Evolutionary conservation across 2,329 filamentous ascomycete species (phyloP), one percentile per base, ranked within the genome.

Genomic region (Alternaria sp.): DNA sequence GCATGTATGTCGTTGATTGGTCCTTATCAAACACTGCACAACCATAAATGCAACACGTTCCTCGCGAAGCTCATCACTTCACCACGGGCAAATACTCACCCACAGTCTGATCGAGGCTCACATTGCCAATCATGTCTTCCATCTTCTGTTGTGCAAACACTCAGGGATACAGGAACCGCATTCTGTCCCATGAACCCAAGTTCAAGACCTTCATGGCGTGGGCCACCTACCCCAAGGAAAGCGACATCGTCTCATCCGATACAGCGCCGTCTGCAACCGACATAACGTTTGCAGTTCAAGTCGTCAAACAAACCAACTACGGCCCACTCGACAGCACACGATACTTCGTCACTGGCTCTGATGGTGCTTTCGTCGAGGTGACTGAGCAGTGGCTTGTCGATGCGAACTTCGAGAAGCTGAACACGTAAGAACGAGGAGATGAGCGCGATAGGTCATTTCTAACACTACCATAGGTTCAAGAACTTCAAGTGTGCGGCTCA

Each of bases 271-370:
- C 23, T 7, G 15, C 61, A 3, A 23, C 15, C 21, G 6, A 20
- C 21, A 0, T 43, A 0, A 37, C 58, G 61, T 65, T 69, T 46
- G 82, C 70, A 15, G 67, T 85, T 3, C 82, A 85, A 69, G 68
- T 84, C 4, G 82, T 84, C 21, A 75, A 73, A 3, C 83, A 84
- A 72, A 74, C 83, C 65, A 84, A 84, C 67, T 84, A 75, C 61
- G 83, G 83, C 2, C 71, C 82, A 3, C 71, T 82, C 0, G 83
- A 85, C 58, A 78, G 72, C 53, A 84, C 79, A 63, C 68, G 81
- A 28, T 85, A 84, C 69, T 85, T 84, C 56, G 67, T 77, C 10
- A 55, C 37, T 7, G 41, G 41, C 15, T 56, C 47, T 5, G 43
- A 65, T 18, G 51, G 63, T 9, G 61, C 54, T 1, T 83, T 81